Evolutionary conservation across 2,329 filamentous ascomycete species (phyloP).

Genomic region (Xenoacremonium recifei): DNA sequence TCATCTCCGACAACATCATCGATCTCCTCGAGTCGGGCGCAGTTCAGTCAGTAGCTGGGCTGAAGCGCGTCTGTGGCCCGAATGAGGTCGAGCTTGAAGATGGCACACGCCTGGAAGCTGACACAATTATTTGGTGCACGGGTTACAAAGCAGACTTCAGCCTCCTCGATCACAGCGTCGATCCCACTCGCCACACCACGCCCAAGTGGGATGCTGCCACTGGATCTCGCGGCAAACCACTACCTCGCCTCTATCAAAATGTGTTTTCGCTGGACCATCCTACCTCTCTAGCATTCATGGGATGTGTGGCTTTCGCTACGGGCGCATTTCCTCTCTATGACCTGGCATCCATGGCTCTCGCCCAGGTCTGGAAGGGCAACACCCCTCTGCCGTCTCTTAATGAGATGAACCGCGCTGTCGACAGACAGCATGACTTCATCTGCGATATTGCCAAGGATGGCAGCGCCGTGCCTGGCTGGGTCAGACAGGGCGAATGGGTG

Average conservation of each 20-base stretch:
- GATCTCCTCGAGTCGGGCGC: conserved; percentile 36
- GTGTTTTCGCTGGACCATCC: conserved; percentile 43
- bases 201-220: conserved; percentile 21
- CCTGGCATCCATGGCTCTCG: conserved; percentile 41
- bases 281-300: conserved; percentile 43
- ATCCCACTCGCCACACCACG: conserved; percentile 24
- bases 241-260: conserved; percentile 41
- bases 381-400: conserved; percentile 32
- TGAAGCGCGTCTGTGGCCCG: conserved; percentile 22
- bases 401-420: conserved; percentile 36
- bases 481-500: conserved; percentile 35
- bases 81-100: conserved; percentile 27
- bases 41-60: conserved; percentile 31
- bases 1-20: conserved; percentile 27
- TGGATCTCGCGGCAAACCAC: conserved; percentile 26
- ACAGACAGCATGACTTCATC: conserved; percentile 33
- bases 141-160: conserved; percentile 33
- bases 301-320: conserved; percentile 33
- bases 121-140: conserved; percentile 33
- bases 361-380: conserved; percentile 42
- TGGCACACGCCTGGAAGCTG: conserved; percentile 25
- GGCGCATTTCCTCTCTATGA: conserved; percentile 38
- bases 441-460: conserved; percentile 26
- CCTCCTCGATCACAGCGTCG: conserved; percentile 24
- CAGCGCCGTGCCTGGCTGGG: conserved; percentile 23